phyloP scores from a whole-genome alignment of 768 basidiomycete species.

The Pisolithus tinctorius region DNA sequence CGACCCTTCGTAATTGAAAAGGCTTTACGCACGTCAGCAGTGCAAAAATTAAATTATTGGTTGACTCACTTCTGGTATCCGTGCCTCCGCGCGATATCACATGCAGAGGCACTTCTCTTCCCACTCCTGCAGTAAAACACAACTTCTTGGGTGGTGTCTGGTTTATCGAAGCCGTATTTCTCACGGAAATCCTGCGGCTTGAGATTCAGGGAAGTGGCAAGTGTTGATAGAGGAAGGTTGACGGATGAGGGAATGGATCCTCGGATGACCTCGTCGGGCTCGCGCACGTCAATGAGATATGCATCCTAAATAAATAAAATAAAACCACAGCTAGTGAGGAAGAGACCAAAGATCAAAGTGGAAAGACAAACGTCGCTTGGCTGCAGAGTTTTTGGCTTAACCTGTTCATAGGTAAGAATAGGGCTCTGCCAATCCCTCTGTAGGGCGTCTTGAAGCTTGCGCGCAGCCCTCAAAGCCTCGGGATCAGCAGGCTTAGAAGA shows the following conservation, averaged over 20 bases:
- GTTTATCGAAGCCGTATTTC: constrained; percentile 71
- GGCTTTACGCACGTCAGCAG: constrained; percentile 24
- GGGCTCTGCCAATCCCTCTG: constrained; percentile 75
- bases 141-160: constrained; percentile 61
- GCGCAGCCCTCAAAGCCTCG: constrained; percentile 24
- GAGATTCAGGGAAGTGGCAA: constrained; percentile 60
- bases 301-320: constrained; percentile 40
- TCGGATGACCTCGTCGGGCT: constrained; percentile 84
- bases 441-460: constrained; percentile 27
- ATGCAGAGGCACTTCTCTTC: constrained; percentile 71
- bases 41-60: neutral
- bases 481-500: constrained; percentile 25
- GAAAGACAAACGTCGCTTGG: constrained; percentile 51
- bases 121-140: constrained; percentile 92
- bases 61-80: constrained; percentile 71
- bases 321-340: neutral
- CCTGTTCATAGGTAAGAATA: constrained; percentile 67
- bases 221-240: constrained; percentile 78
- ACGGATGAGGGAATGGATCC: constrained; percentile 92
- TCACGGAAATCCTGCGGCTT: constrained; percentile 48
- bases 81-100: constrained; percentile 73
- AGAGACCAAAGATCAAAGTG: constrained; percentile 2
- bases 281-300: constrained; percentile 86
- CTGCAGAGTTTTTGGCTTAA: constrained; percentile 72
- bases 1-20: constrained; percentile 77